A percentile compares a stretch with the other conserved stretches of the same genome.
Conservation (phyloP, 1,284 basidiomycete species). For the Erythrobasidium hasegawianum region DNA sequence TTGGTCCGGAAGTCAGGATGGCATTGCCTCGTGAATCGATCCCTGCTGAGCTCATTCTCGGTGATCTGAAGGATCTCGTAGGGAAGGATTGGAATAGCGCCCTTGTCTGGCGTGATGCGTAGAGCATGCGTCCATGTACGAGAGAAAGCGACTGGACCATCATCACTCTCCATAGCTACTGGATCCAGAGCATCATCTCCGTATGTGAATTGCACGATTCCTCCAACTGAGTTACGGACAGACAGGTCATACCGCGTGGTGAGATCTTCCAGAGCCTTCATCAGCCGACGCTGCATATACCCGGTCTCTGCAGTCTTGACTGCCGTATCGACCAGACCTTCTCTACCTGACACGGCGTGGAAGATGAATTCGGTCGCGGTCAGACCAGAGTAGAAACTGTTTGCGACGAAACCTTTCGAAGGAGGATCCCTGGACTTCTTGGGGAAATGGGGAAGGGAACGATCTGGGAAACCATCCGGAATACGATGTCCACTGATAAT, state of each 20-base stretch:
- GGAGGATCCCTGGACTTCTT: conserved; percentile 97
- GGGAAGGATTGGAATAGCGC: conserved; percentile 65
- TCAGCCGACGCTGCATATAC: conserved; percentile 97
- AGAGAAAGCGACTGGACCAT: conserved; percentile 80
- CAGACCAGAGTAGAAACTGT: conserved; percentile 94
- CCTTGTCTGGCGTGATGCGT: conserved; percentile 59
- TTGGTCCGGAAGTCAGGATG: conserved; percentile 44
- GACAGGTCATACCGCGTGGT: conserved; percentile 95
- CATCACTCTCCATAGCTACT: conserved; percentile 87
- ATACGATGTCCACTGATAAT: conserved; percentile 98
- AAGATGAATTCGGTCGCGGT: conserved; percentile 95
- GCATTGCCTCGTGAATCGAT: conserved; percentile 57
- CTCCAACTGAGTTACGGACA: conserved; percentile 92
- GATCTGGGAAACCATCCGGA: conserved; percentile 98
- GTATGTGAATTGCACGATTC: conserved; percentile 96
- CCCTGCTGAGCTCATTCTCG: conserved; percentile 60
- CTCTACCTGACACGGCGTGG: conserved; percentile 97
- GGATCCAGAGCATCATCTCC: conserved; percentile 98
- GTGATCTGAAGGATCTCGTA: conserved; percentile 80
- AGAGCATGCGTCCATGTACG: conserved; percentile 85
- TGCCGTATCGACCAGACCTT: conserved; percentile 97
- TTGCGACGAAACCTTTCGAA: conserved; percentile 96
- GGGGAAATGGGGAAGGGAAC: conserved; percentile 94
- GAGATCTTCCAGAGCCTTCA: conserved; percentile 98
- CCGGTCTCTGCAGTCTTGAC: conserved; percentile 99